These are phyloP conservation scores for Austroboletus niveus DNA, from an alignment of 1,284 basidiomycete genomes.

Conservation along the genomic window DNA sequence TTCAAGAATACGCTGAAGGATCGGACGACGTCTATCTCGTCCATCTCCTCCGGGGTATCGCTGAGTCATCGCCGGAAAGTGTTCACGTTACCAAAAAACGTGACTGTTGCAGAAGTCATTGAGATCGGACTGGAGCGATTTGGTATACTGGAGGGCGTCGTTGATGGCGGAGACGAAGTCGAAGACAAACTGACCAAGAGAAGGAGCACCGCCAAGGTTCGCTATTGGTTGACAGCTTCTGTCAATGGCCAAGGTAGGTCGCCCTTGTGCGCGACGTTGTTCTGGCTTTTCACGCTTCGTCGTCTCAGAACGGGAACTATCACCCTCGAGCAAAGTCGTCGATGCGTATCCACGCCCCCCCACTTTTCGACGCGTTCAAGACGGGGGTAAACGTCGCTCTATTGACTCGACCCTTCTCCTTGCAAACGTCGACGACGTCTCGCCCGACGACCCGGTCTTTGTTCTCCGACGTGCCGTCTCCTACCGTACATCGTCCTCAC, in stretches of 20 bases:
- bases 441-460: conserved; percentile 84
- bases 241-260: conserved; percentile 62
- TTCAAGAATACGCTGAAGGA: conserved; percentile 69
- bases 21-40: conserved; percentile 41
- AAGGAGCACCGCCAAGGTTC: conserved; percentile 72
- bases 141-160: conserved; percentile 92
- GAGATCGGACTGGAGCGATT: conserved; percentile 90
- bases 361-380: conserved; percentile 57
- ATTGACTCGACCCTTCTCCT: conserved; percentile 76
- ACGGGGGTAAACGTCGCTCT: conserved; percentile 77
- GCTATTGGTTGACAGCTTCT: conserved; percentile 73
- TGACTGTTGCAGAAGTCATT: conserved; percentile 94
- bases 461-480: conserved; percentile 77
- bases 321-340: conserved; percentile 76
- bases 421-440: conserved; percentile 73
- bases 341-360: conserved; percentile 85
- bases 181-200: conserved; percentile 88
- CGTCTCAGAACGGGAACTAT: conserved; percentile 66
- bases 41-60: conserved; percentile 52
- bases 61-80: conserved; percentile 68
- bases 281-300: conserved; percentile 9
- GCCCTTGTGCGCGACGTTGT: not conserved
- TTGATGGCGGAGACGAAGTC: conserved; percentile 96
- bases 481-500: conserved; percentile 65
- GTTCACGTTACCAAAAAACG: conserved; percentile 88